Evolutionary conservation across 1,284 basidiomycete genomes (phyloP).

Genomic region (Cryptococcus jaspeensis): DNA sequence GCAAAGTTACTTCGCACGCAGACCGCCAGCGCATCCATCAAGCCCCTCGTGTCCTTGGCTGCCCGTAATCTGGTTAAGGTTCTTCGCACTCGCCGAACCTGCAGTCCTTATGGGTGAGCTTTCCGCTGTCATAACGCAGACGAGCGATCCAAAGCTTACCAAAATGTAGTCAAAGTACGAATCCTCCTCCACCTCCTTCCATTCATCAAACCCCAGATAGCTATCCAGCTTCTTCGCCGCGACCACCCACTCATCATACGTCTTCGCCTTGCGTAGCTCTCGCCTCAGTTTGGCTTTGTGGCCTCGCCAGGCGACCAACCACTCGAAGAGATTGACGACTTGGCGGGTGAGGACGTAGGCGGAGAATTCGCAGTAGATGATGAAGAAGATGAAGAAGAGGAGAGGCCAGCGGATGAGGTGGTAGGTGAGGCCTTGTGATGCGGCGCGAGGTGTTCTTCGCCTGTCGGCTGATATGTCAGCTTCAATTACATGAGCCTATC

Average conservation of each 20-base stretch:
- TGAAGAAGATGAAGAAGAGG: conserved; percentile 74
- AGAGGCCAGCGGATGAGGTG: conserved; percentile 72
- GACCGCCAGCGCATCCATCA: conserved; percentile 87
- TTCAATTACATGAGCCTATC: not conserved
- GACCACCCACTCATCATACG: conserved; percentile 76
- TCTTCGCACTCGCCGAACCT: conserved; percentile 41
- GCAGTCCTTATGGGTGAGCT: not conserved
- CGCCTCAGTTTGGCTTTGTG: conserved; percentile 74
- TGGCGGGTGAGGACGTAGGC: conserved; percentile 85
- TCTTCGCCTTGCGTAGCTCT: conserved; percentile 68
- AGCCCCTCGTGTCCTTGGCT: conserved; percentile 70
- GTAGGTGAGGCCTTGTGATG: conserved; percentile 70
- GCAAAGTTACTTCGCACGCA: conserved; percentile 94
- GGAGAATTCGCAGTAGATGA: conserved; percentile 83
- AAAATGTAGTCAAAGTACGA: conserved; percentile 85
- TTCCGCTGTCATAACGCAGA: not conserved
- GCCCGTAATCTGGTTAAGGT: conserved; percentile 39
- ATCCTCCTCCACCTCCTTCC: conserved; percentile 82
- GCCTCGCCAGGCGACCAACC: conserved; percentile 85
- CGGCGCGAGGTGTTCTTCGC: conserved; percentile 1
- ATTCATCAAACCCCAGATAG: conserved; percentile 77
- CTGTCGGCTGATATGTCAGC: too few species aligned
- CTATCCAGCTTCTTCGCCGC: conserved; percentile 76
- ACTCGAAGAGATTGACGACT: conserved; percentile 89
- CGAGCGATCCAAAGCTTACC: conserved; percentile 51